These are phyloP conservation scores for Cryptococcus depauperatus DNA, from an alignment of 1,284 basidiomycete species.

Conservation along the genomic window DNA sequence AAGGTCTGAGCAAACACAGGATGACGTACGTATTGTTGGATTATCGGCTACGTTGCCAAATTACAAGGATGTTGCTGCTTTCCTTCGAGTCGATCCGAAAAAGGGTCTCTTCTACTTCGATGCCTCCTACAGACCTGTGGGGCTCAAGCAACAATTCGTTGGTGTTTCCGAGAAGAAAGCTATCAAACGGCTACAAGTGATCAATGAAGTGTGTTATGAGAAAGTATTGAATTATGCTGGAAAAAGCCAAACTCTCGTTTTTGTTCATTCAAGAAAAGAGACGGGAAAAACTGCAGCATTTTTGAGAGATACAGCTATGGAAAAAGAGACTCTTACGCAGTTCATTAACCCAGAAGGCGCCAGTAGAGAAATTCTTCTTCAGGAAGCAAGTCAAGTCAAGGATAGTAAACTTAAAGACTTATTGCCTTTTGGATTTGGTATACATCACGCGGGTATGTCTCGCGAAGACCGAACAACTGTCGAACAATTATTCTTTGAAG, in stretches of 20 bases:
- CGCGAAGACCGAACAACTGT: conserved; percentile 85
- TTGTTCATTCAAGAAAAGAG: conserved; percentile 97
- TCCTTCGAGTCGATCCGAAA: conserved; percentile 87
- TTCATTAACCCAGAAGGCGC: conserved; percentile 89
- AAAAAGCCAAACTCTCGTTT: conserved; percentile 72
- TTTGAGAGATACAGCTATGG: conserved; percentile 88
- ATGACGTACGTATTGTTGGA: conserved; percentile 89
- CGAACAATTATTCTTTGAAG: conserved; percentile 90
- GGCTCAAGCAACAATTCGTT: conserved; percentile 92
- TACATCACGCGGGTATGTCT: conserved; percentile 99
- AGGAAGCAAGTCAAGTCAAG: conserved; percentile 75
- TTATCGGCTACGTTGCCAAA: conserved; percentile 96
- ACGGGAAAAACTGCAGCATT: conserved; percentile 96
- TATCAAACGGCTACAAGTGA: conserved; percentile 94
- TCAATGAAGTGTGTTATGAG: conserved; percentile 99
- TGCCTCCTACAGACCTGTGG: conserved; percentile 84
- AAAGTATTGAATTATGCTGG: conserved; percentile 92
- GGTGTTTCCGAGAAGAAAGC: conserved; percentile 99
- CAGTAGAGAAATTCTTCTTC: conserved; percentile 74
- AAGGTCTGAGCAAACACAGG: conserved; percentile 86
- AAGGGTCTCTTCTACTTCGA: conserved; percentile 98
- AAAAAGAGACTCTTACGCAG: conserved; percentile 90
- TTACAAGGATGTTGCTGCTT: conserved; percentile 96
- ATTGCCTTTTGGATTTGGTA: conserved; percentile 92
- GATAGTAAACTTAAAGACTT: conserved; percentile 82